Evolutionary conservation across 768 basidiomycete genomes (phyloP).

Genomic region (Leucosporidium yakuticum): DNA sequence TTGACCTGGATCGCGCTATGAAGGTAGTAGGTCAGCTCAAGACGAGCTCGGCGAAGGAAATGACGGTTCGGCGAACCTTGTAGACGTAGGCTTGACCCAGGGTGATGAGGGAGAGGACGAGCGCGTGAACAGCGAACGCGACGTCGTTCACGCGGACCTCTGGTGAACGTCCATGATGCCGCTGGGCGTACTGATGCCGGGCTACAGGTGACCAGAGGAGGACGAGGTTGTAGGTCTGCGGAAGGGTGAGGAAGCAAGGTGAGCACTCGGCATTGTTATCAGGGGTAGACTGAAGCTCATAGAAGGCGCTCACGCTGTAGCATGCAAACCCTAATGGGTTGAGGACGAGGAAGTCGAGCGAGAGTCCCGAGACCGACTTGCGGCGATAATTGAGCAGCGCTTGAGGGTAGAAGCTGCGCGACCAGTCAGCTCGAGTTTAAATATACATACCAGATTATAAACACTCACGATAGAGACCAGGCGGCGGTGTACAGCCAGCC

Average conservation of each 20-base stretch:
- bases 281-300: background rate
- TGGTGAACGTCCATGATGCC: slow-evolving; percentile 45
- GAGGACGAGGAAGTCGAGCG: slow-evolving; percentile 45
- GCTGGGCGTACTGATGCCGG: slow-evolving; percentile 42
- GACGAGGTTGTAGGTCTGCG: slow-evolving; percentile 41
- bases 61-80: slow-evolving; percentile 17
- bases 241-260: background rate
- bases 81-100: slow-evolving; percentile 44
- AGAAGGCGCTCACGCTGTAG: slow-evolving; percentile 25
- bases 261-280: background rate
- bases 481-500: slow-evolving; percentile 43
- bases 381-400: slow-evolving; percentile 33
- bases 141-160: slow-evolving; percentile 45
- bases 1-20: slow-evolving; percentile 27
- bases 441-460: background rate
- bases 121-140: slow-evolving; percentile 45
- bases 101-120: slow-evolving; percentile 41
- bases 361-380: slow-evolving; percentile 44
- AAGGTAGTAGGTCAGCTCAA: background rate
- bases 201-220: slow-evolving; percentile 41
- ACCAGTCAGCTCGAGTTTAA: background rate
- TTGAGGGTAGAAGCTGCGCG: slow-evolving; percentile 25
- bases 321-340: slow-evolving; percentile 46
- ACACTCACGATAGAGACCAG: slow-evolving; percentile 40
- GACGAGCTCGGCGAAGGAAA: slow-evolving; percentile 1